These are phyloP conservation scores for Colletotrichum kahawae DNA, from an alignment of 2,329 filamentous ascomycete genomes.

Conservation along the genomic window DNA sequence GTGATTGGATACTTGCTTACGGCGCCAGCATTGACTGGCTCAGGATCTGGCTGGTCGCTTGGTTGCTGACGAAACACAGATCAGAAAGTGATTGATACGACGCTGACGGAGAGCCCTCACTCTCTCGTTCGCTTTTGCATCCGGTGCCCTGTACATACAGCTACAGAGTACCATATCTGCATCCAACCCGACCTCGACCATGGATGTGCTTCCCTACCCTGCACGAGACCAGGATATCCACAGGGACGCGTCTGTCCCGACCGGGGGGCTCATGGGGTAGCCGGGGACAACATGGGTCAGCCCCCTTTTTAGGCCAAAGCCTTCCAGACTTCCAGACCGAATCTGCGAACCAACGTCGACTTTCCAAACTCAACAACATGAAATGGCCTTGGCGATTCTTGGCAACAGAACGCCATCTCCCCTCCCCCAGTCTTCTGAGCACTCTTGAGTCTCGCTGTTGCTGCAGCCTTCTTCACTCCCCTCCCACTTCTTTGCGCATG, in stretches of 20 bases:
- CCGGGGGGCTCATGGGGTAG: neutral
- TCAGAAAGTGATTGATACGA: neutral
- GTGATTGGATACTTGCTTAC: neutral
- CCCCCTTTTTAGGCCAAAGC: neutral
- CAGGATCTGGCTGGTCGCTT: neutral
- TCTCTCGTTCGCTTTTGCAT: neutral
- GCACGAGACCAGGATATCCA: neutral
- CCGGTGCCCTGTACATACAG: neutral
- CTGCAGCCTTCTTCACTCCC: neutral
- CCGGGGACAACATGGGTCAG: neutral
- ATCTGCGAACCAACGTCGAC: neutral
- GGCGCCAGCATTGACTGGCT: neutral
- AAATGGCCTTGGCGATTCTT: slow-evolving; percentile 2
- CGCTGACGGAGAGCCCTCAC: slow-evolving; percentile 5
- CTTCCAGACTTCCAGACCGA: neutral
- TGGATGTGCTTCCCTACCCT: neutral
- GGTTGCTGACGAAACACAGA: neutral
- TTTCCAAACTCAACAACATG: slow-evolving; percentile 5
- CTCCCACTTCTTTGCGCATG: neutral
- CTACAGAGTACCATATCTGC: neutral
- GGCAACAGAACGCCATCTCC: neutral
- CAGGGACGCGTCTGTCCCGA: neutral
- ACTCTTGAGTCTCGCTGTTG: neutral
- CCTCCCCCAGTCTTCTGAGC: neutral
- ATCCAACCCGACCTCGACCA: neutral